Conservation (phyloP, 495 filamentous ascomycete genomes). For the Saxophila tyrrhenica region DNA sequence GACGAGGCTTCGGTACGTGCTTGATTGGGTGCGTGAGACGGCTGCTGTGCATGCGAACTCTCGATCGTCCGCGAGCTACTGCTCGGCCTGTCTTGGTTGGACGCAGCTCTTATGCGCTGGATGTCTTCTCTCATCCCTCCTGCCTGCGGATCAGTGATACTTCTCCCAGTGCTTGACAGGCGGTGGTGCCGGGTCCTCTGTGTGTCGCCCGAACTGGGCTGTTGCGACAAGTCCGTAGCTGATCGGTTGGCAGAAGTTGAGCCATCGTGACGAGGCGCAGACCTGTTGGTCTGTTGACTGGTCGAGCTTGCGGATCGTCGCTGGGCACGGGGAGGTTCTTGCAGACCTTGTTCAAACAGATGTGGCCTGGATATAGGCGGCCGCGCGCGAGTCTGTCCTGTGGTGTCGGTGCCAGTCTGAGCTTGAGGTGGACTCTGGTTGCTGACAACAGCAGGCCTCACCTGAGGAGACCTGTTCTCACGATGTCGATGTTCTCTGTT, state of each 20-base stretch:
- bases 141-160: constrained; percentile 34
- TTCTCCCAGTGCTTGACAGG: constrained; percentile 31
- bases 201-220: constrained; percentile 29
- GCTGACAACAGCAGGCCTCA: not conserved
- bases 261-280: constrained; percentile 9
- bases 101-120: not conserved
- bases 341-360: constrained; percentile 38
- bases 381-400: constrained; percentile 26
- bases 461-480: not conserved
- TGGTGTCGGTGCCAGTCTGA: constrained; percentile 26
- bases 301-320: constrained; percentile 25
- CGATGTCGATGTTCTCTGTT: constrained; percentile 7
- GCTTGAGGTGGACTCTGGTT: constrained; percentile 6
- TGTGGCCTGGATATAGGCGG: constrained; percentile 47
- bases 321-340: constrained; percentile 3
- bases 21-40: too few relatives aligned
- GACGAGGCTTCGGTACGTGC: too few relatives aligned
- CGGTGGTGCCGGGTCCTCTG: constrained; percentile 12
- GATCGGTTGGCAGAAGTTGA: constrained; percentile 40
- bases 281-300: constrained; percentile 35
- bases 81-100: not conserved
- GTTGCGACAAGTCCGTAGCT: constrained; percentile 47
- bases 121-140: not conserved
- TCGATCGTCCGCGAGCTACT: not conserved
- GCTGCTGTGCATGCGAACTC: too few relatives aligned